Conservation (phyloP, 495 filamentous ascomycete species). For the Thozetella sp. region DNA sequence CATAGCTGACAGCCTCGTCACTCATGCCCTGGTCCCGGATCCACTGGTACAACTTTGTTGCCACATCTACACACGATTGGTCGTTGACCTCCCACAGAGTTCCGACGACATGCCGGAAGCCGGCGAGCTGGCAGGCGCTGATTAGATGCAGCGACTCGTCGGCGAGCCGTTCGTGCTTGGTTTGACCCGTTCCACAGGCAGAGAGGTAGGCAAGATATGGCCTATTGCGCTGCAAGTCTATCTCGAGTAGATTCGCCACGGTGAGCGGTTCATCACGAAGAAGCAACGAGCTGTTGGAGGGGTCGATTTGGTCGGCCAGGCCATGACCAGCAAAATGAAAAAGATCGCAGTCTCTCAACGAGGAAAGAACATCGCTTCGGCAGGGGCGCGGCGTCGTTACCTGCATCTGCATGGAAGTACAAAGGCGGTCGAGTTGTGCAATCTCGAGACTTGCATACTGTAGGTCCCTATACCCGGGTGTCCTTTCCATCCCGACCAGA, state of each 20-base stretch:
- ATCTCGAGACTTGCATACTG: not conserved
- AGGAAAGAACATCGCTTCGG: slow-evolving; percentile 16
- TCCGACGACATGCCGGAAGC: slow-evolving; percentile 37
- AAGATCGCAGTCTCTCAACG: slow-evolving; percentile 20
- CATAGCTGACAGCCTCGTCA: slow-evolving; percentile 19
- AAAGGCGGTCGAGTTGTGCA: not conserved
- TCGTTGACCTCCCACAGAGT: slow-evolving; percentile 28
- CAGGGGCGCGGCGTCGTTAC: slow-evolving; percentile 2
- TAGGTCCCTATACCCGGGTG: slow-evolving; percentile 5
- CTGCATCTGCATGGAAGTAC: not conserved
- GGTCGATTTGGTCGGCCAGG: slow-evolving; percentile 16
- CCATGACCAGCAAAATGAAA: slow-evolving; percentile 21
- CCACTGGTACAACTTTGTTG: slow-evolving; percentile 23
- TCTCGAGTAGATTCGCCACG: slow-evolving; percentile 19
- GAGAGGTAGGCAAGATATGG: slow-evolving; percentile 34
- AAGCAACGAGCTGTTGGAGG: slow-evolving; percentile 27
- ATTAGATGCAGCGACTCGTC: slow-evolving; percentile 34
- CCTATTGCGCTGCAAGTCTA: slow-evolving; percentile 17
- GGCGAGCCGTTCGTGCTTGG: slow-evolving; percentile 5
- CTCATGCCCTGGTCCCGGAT: slow-evolving; percentile 20
- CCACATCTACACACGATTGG: slow-evolving; percentile 22
- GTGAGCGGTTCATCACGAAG: slow-evolving; percentile 23
- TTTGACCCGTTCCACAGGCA: slow-evolving; percentile 31
- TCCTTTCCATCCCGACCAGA: slow-evolving; percentile 21
- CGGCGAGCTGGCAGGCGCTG: slow-evolving; percentile 35